Percentiles rank a stretch among this genome's conserved stretches.
Conservation (phyloP, 73 alveolate genomes). For the Paramecium biaurelia region DNA sequence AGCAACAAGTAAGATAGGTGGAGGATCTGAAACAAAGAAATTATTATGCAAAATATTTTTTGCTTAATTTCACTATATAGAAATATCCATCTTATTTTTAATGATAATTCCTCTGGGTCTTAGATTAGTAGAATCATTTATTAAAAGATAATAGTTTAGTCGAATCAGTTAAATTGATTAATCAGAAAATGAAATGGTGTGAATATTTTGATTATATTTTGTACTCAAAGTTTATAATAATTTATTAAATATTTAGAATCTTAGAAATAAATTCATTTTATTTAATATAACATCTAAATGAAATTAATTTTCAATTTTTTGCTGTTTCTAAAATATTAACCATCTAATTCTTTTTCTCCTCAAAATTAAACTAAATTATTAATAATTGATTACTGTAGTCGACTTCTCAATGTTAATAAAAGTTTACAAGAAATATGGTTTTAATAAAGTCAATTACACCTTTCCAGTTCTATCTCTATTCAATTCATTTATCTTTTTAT, state of each 20-base stretch:
- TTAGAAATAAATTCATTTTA: no score
- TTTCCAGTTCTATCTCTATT: conserved; percentile 58
- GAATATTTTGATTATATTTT: background rate
- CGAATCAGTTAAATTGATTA: background rate
- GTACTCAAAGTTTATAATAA: no score
- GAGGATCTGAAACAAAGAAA: background rate
- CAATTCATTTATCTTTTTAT: conserved; percentile 49
- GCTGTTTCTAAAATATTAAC: background rate
- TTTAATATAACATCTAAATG: background rate
- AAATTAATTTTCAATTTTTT: background rate
- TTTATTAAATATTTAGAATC: no score
- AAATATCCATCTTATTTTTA: background rate
- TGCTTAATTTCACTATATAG: background rate
- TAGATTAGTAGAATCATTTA: background rate
- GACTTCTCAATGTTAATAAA: background rate
- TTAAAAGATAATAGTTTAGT: background rate
- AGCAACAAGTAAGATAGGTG: background rate
- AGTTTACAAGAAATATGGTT: background rate
- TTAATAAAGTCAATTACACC: background rate
- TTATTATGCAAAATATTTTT: background rate
- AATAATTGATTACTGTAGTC: background rate
- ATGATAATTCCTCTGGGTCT: background rate
- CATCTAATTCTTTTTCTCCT: background rate
- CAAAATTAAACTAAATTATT: background rate
- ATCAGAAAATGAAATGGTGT: background rate